These are phyloP conservation scores for Podochytrium sp. DNA, from an alignment of 192 early-diverging fungal species.

Conservation along the genomic window DNA sequence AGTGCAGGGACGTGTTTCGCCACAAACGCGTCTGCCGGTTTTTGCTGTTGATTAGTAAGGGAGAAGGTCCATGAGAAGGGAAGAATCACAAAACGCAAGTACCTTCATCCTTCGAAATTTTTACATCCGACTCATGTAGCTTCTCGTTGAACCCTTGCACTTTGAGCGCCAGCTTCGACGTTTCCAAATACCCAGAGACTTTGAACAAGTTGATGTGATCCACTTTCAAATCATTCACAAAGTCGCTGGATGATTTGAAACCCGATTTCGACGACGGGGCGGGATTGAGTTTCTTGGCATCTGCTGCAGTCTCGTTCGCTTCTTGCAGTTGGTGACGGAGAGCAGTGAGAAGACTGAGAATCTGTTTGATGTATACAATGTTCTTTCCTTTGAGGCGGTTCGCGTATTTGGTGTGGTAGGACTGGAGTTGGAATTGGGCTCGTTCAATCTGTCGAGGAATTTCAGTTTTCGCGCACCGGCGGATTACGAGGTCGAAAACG, in stretches of 20 bases:
- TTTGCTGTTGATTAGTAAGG: neutral
- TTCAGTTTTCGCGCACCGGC: too few relatives aligned
- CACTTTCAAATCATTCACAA: conserved; percentile 66
- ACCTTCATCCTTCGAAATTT: neutral
- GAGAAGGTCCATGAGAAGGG: neutral
- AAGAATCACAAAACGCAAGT: neutral
- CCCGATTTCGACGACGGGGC: neutral
- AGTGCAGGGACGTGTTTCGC: conserved; percentile 40
- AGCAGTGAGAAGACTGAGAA: conserved; percentile 64
- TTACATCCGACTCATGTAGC: neutral
- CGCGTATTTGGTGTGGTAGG: conserved; percentile 75
- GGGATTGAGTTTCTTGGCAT: conserved; percentile 33
- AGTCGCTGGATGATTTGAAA: conserved; percentile 48
- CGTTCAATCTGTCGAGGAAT: conserved; percentile 29
- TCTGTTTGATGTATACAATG: conserved; percentile 75
- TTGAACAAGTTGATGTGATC: conserved; percentile 87
- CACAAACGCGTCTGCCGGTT: conserved; percentile 1
- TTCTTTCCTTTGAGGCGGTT: conserved; percentile 72
- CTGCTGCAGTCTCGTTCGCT: conserved; percentile 26
- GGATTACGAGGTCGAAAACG: neutral
- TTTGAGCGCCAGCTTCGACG: conserved; percentile 72
- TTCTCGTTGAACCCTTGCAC: conserved; percentile 29
- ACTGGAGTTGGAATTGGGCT: conserved; percentile 59
- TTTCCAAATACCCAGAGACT: conserved; percentile 67
- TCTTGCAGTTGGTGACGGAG: conserved; percentile 46